Evolutionary conservation across 768 basidiomycete species (phyloP).

Genomic region (Trametes maxima): DNA sequence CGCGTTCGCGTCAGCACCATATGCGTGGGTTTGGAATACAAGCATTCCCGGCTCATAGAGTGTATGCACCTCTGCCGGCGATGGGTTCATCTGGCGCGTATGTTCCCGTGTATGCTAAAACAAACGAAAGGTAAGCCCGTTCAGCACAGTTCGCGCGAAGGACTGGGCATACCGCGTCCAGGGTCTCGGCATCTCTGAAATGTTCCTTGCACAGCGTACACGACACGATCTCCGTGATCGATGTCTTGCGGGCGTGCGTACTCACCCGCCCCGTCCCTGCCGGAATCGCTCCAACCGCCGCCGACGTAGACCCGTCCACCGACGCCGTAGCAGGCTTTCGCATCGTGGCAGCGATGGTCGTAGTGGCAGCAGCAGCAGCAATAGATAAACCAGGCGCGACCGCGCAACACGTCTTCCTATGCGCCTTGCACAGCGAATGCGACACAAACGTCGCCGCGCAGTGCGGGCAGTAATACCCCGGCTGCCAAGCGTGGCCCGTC

Average conservation of each 20-base stretch:
- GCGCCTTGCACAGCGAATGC: not conserved
- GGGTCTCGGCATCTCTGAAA: not conserved
- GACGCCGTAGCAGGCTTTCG: not conserved
- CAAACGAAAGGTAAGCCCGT: not conserved
- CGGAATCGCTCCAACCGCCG: not conserved
- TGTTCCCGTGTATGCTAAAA: conserved; percentile 1
- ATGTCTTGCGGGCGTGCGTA: not conserved
- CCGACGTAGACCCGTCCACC: not conserved
- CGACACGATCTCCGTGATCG: not conserved
- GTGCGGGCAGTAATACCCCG: not conserved
- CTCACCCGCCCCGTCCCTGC: not conserved
- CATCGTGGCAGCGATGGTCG: not conserved
- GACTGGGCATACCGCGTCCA: not conserved
- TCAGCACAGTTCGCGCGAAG: too few species aligned
- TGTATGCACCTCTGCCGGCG: too few species aligned
- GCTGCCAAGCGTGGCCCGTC: conserved; percentile 5
- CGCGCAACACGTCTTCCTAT: not conserved
- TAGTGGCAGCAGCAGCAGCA: not conserved
- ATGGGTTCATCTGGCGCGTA: not conserved
- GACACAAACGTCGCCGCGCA: not conserved
- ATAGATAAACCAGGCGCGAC: not conserved
- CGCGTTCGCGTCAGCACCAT: too few species aligned
- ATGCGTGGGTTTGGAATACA: not conserved
- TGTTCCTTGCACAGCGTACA: not conserved
- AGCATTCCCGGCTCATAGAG: too few species aligned